Percentiles rank a stretch among this genome's conserved stretches.
phyloP scores from a whole-genome alignment of 2,329 filamentous ascomycete genomes.

The Alternaria novae-zelandiae region DNA sequence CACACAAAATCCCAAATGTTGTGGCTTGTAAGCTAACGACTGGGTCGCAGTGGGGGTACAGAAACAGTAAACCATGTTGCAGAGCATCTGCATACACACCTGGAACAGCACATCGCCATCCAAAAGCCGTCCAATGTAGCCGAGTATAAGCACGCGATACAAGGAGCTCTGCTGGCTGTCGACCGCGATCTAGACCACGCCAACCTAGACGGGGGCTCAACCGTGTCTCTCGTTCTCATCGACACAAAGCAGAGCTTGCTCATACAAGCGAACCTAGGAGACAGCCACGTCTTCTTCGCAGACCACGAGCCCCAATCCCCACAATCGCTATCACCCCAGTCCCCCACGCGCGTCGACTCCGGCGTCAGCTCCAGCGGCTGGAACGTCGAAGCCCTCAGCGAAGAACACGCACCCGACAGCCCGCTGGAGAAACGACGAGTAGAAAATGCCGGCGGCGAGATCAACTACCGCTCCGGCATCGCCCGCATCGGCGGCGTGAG shows the following conservation, averaged over 20 bases:
- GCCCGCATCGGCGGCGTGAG: conserved; percentile 31
- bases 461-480: conserved; percentile 29
- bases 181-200: conserved; percentile 25
- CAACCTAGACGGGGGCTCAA: conserved; percentile 30
- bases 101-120: conserved; percentile 25
- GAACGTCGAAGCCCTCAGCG: conserved; percentile 24
- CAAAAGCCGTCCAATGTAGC: conserved; percentile 19
- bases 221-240: conserved; percentile 28
- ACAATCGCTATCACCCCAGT: conserved; percentile 4
- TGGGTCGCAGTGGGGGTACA: conserved; percentile 22
- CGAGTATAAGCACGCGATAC: conserved; percentile 31
- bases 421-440: conserved; percentile 28
- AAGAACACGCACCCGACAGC: conserved; percentile 25
- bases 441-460: conserved; percentile 30
- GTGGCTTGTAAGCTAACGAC: conserved; percentile 7
- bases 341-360: conserved; percentile 6
- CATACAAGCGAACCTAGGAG: conserved; percentile 30
- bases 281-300: conserved; percentile 31
- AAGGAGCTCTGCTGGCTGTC: conserved; percentile 26
- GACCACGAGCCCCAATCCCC: conserved; percentile 13
- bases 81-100: conserved; percentile 22
- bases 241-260: conserved; percentile 30
- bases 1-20: not conserved
- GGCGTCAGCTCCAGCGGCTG: conserved; percentile 17
- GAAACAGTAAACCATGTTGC: conserved; percentile 26